Conservation (phyloP, 768 basidiomycete species). For the Gloeostereum incarnatum region DNA sequence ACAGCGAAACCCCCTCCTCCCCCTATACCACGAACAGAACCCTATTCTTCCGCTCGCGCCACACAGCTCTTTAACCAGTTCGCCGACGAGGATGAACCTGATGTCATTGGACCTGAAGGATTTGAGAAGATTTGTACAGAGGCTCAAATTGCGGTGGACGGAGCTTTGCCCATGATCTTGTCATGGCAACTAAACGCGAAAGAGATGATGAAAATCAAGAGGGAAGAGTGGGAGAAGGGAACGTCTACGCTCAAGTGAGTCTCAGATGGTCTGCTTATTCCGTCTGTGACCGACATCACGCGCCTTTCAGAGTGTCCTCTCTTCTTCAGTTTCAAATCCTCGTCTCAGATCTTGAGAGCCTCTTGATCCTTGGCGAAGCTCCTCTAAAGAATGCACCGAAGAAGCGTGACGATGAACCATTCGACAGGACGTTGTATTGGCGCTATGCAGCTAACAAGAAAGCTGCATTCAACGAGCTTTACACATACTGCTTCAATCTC, state of each 20-base stretch:
- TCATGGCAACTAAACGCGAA: conserved; percentile 66
- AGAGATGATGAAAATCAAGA: conserved; percentile 67
- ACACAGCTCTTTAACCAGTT: conserved; percentile 52
- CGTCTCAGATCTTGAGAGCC: conserved; percentile 50
- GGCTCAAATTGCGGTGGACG: conserved; percentile 64
- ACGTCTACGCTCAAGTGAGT: conserved; percentile 36
- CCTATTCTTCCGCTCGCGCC: conserved; percentile 44
- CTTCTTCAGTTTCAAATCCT: conserved; percentile 37
- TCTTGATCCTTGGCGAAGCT: conserved; percentile 47
- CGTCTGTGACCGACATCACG: background rate
- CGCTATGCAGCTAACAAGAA: conserved; percentile 38
- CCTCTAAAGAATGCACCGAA: conserved; percentile 24
- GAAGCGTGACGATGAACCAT: conserved; percentile 38
- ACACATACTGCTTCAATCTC: conserved; percentile 61
- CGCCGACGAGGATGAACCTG: conserved; percentile 43
- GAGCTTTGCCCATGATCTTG: conserved; percentile 59
- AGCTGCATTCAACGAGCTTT: conserved; percentile 53
- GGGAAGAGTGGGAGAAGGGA: conserved; percentile 62
- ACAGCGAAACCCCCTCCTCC: conserved; percentile 10
- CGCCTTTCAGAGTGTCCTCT: conserved; percentile 35
- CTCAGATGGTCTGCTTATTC: background rate
- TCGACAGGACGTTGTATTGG: conserved; percentile 44
- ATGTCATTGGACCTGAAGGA: conserved; percentile 62
- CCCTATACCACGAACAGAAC: conserved; percentile 17
- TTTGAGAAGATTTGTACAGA: conserved; percentile 65